Evolutionary conservation across 1,284 basidiomycete genomes (phyloP).

Genomic region (Ustilago esculenta): DNA sequence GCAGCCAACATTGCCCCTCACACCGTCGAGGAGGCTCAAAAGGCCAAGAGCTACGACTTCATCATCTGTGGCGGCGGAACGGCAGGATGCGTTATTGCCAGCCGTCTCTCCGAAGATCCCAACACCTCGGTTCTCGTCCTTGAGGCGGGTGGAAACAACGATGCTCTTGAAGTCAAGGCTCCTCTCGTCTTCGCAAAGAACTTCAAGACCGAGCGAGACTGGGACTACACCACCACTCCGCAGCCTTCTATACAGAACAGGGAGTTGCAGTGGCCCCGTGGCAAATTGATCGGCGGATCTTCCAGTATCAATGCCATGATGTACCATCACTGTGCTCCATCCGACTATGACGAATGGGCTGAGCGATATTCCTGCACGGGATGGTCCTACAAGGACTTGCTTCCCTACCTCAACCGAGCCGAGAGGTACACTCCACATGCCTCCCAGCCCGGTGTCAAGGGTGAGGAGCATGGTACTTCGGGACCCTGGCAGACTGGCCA

Average conservation of each 20-base stretch:
- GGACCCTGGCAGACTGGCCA: slow-evolving; percentile 57
- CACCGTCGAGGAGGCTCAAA: slow-evolving; percentile 33
- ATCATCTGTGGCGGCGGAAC: slow-evolving; percentile 58
- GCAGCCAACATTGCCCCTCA: slow-evolving; percentile 31
- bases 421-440: slow-evolving; percentile 51
- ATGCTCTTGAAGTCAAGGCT: slow-evolving; percentile 48
- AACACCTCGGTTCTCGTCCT: slow-evolving; percentile 51
- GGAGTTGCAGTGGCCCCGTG: slow-evolving; percentile 52
- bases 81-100: slow-evolving; percentile 55
- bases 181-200: slow-evolving; percentile 52
- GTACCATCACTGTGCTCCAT: slow-evolving; percentile 47
- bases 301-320: slow-evolving; percentile 69
- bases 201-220: slow-evolving; percentile 52
- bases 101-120: slow-evolving; percentile 51
- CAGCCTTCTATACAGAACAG: slow-evolving; percentile 35
- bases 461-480: slow-evolving; percentile 39
- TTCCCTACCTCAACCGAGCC: slow-evolving; percentile 36
- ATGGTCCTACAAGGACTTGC: slow-evolving; percentile 50
- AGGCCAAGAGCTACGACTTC: slow-evolving; percentile 46
- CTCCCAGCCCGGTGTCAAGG: slow-evolving; percentile 44
- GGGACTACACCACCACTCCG: slow-evolving; percentile 55
- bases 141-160: slow-evolving; percentile 53
- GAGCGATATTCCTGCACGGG: slow-evolving; percentile 49
- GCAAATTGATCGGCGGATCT: slow-evolving; percentile 66
- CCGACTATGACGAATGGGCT: slow-evolving; percentile 55